Percentiles rank a stretch among this genome's conserved stretches.
These are phyloP conservation scores for Phytopythium oedochilum DNA, from an alignment of 352 stramenopile genomes.

Conservation along the genomic window DNA sequence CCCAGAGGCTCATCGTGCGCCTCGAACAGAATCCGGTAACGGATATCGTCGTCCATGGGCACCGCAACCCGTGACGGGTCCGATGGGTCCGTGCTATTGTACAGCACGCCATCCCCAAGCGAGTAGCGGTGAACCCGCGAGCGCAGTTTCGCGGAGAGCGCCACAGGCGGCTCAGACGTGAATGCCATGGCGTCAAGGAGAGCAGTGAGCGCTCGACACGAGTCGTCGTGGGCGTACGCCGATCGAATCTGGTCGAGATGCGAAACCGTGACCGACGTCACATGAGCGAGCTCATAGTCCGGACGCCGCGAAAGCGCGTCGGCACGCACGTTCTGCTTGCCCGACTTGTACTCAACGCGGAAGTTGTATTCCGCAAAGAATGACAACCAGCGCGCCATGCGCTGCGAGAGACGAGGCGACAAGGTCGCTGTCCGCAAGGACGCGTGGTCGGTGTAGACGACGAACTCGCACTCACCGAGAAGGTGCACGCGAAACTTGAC, in stretches of 20 bases:
- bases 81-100: neutral
- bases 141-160: neutral
- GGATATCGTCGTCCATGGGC: conserved; percentile 12
- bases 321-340: conserved; percentile 14
- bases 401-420: conserved; percentile 6
- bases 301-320: conserved; percentile 17
- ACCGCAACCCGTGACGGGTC: conserved; percentile 5
- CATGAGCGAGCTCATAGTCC: conserved; percentile 2
- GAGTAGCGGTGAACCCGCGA: conserved; percentile 5
- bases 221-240: neutral
- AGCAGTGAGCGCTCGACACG: no score
- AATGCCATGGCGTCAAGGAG: no score
- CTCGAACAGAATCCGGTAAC: conserved; percentile 10
- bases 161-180: no score
- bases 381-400: conserved; percentile 19
- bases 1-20: neutral
- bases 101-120: conserved; percentile 2
- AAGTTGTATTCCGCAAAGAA: conserved; percentile 29
- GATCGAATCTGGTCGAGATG: neutral
- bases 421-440: conserved; percentile 8
- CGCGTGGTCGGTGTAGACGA: conserved; percentile 18
- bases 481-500: conserved; percentile 27
- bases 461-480: conserved; percentile 13
- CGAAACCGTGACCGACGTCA: no score
- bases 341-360: conserved; percentile 9